Evolutionary conservation across 306 rosid species (phyloP), one percentile per base, ranked within the genome.

Genomic region (Casuarina glauca): DNA sequence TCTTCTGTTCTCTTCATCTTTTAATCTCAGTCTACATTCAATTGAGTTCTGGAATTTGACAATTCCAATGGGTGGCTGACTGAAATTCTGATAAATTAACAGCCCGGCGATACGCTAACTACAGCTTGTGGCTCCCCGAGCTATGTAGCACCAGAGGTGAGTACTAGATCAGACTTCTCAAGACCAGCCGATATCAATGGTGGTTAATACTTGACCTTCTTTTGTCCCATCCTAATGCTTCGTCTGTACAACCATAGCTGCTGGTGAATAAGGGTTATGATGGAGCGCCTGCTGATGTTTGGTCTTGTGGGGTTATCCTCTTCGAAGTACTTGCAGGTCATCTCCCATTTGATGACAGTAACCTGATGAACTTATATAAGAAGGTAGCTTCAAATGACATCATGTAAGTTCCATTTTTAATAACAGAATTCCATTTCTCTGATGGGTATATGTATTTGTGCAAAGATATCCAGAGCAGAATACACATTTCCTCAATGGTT

Each of bases 281-380:
- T 26, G 97, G 96, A 81, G 96, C 93, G 75, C 87, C 90, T 45
- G 96, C 91, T 26, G 97, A 93, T 87, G 84, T 93, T 80, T 93
- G 97, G 97, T 93, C 97, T 62, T 93, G 93, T 63, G 97, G 97
- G 20, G 97, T 90, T 61, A 84, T 93, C 64, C 97, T 93, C 41
- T 93, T 86, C 36, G 97, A 93, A 83, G 52, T 87, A 73, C 90
- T 93, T 49, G 85, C 96, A 11, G 97, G 97, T 38, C 75, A 32
- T 84, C 90, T 90, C 4, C 97, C 96, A 60, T 93, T 93, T 82
- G 87, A 90, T 1, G 97, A 93, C 80, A 82, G 70, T 8, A 93
- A 80, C 75, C 83, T 93, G 80, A 82, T 79, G 81, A 77, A 49
- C 41, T 85, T 93, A 52, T 93, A 93, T 70, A 82, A 51, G 80